Percentiles rank a stretch among this genome's conserved stretches.
Evolutionary conservation across 495 filamentous ascomycete genomes (phyloP).

Genomic region (Hamigera avellanea): DNA sequence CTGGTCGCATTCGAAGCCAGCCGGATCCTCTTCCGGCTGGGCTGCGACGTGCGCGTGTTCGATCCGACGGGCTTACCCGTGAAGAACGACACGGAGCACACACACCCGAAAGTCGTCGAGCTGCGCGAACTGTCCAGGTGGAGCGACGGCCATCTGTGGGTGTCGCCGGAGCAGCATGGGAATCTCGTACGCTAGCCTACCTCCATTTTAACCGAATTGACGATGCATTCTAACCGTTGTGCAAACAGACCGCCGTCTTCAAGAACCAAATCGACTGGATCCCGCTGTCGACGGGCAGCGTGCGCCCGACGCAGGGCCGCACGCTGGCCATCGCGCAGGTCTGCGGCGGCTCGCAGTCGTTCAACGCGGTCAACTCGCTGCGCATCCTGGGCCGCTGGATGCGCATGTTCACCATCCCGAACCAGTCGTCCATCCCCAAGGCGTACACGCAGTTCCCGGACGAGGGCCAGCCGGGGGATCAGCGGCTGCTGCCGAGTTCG

Average conservation of each 20-base stretch:
- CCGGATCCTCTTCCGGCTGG: slow-evolving; percentile 53
- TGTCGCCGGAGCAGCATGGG: slow-evolving; percentile 60
- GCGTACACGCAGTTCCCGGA: slow-evolving; percentile 56
- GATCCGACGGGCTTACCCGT: slow-evolving; percentile 49
- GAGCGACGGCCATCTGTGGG: slow-evolving; percentile 63
- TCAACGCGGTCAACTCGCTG: slow-evolving; percentile 64
- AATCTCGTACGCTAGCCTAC: slow-evolving; percentile 37
- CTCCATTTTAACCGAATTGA: background rate
- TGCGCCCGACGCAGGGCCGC: slow-evolving; percentile 58
- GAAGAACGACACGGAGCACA: slow-evolving; percentile 48
- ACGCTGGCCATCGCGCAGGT: slow-evolving; percentile 57
- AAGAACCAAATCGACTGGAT: slow-evolving; percentile 75
- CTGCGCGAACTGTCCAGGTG: slow-evolving; percentile 50
- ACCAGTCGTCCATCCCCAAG: slow-evolving; percentile 54
- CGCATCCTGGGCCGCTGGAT: slow-evolving; percentile 65
- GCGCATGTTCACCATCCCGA: slow-evolving; percentile 66
- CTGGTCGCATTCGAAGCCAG: slow-evolving; percentile 50
- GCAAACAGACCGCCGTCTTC: slow-evolving; percentile 49
- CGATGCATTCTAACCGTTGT: background rate
- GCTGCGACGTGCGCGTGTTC: slow-evolving; percentile 57
- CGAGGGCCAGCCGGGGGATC: slow-evolving; percentile 38
- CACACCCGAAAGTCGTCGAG: slow-evolving; percentile 54
- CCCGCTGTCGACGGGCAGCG: slow-evolving; percentile 47
- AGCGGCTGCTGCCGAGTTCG: slow-evolving; percentile 44
- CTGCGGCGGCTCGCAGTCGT: slow-evolving; percentile 56